Percentiles rank a stretch among this genome's conserved stretches.
Evolutionary conservation across 2,329 filamentous ascomycete species (phyloP).

Genomic region (Cordyceps sp.): DNA sequence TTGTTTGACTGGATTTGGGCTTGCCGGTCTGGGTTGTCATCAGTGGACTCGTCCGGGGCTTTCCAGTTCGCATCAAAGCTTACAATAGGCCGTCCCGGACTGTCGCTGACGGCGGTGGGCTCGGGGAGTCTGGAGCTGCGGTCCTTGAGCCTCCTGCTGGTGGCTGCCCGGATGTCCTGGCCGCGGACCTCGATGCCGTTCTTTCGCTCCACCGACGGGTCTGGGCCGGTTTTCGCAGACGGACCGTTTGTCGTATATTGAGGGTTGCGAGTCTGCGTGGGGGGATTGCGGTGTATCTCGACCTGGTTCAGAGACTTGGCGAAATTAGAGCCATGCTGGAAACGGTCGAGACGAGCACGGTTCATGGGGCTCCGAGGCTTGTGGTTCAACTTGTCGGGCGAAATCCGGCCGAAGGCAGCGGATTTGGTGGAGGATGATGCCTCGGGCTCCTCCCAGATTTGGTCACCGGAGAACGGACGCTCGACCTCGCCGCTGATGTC

Average conservation of each 20-base stretch:
- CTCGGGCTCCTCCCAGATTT: slow-evolving; percentile 82
- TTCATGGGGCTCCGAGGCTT: slow-evolving; percentile 16
- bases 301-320: slow-evolving; percentile 29
- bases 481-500: slow-evolving; percentile 54
- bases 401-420: slow-evolving; percentile 11
- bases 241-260: slow-evolving; percentile 55
- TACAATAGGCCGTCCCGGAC: slow-evolving; percentile 82
- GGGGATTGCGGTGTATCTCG: slow-evolving; percentile 74
- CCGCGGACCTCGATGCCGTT: slow-evolving; percentile 70
- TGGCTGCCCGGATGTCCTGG: slow-evolving; percentile 80
- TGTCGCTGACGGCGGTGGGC: slow-evolving; percentile 81
- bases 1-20: slow-evolving; percentile 10
- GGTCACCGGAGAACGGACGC: slow-evolving; percentile 54
- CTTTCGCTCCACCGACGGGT: slow-evolving; percentile 39
- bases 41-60: slow-evolving; percentile 52
- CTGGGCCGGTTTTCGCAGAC: slow-evolving; percentile 13
- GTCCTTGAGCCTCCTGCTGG: slow-evolving; percentile 75
- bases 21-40: slow-evolving; percentile 32
- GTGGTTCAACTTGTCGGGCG: slow-evolving; percentile 14
- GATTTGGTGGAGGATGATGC: slow-evolving; percentile 8
- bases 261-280: slow-evolving; percentile 67
- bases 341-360: slow-evolving; percentile 21
- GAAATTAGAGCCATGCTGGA: slow-evolving; percentile 19
- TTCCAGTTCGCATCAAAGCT: slow-evolving; percentile 84
- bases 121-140: slow-evolving; percentile 76